Evolutionary conservation across 2,329 filamentous ascomycete genomes (phyloP).

Genomic region (Graphium sp.): DNA sequence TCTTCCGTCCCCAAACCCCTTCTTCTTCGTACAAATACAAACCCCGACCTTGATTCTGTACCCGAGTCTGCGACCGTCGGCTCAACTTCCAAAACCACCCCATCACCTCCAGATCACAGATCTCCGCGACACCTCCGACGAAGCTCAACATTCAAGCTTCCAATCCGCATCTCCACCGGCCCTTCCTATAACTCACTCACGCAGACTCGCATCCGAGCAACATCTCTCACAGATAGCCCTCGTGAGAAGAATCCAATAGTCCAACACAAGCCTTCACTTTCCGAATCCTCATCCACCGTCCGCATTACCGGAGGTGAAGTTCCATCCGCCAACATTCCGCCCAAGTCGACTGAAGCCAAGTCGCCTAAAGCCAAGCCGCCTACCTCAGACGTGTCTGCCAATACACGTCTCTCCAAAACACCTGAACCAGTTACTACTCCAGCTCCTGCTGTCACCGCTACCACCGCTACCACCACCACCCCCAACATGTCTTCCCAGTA

Average conservation of each 20-base stretch:
- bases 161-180: constrained; percentile 6
- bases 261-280: neutral
- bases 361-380: neutral
- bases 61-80: no score
- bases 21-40: neutral
- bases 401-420: constrained; percentile 1
- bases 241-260: constrained; percentile 2
- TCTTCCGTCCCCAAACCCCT: no score
- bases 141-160: constrained; percentile 7
- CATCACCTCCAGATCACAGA: neutral
- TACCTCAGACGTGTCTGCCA: neutral
- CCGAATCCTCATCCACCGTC: neutral
- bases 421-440: neutral
- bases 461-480: neutral
- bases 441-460: neutral
- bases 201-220: constrained; percentile 1
- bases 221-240: constrained; percentile 2
- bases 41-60: no score
- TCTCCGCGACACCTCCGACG: constrained; percentile 5
- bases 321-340: constrained; percentile 20
- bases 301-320: neutral
- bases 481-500: constrained; percentile 7
- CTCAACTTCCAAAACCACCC: neutral
- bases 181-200: constrained; percentile 3
- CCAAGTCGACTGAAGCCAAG: constrained; percentile 14